Evolutionary conservation across 257 asterid genomes (phyloP).

Genomic region (Haberlea rhodopensis): DNA sequence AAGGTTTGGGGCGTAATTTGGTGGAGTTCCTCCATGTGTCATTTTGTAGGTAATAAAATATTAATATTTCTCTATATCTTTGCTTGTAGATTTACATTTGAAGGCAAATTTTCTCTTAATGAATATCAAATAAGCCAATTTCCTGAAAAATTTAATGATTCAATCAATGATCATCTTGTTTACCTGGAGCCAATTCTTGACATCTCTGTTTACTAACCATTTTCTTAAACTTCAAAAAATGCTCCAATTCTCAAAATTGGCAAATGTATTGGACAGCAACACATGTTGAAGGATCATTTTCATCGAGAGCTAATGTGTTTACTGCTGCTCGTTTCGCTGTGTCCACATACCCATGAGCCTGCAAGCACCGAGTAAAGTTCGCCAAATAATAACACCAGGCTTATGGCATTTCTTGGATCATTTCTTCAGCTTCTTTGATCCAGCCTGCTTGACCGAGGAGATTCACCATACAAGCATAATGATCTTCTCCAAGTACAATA

Average conservation of each 20-base stretch:
- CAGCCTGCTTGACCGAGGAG: constrained; percentile 60
- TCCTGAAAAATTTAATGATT: no score
- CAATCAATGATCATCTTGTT: no score
- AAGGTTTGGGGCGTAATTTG: no score
- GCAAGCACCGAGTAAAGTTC: constrained; percentile 71
- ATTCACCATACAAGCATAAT: constrained; percentile 71
- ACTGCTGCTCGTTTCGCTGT: constrained; percentile 62
- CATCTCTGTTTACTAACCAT: constrained; percentile 46
- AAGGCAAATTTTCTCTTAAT: no score
- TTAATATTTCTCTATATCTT: no score
- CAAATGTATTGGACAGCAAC: constrained; percentile 60
- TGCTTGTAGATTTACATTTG: no score
- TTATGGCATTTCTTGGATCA: constrained; percentile 45
- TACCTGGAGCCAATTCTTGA: constrained; percentile 74
- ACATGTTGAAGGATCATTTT: constrained; percentile 55
- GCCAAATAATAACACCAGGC: constrained; percentile 57
- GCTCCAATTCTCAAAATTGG: constrained; percentile 55
- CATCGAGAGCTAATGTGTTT: constrained; percentile 44
- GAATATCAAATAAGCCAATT: no score
- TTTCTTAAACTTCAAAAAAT: constrained; percentile 45
- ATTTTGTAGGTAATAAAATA: no score
- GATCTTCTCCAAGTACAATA: constrained; percentile 55
- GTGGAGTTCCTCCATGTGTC: no score
- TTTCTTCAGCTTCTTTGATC: constrained; percentile 53
- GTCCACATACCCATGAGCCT: no score